Base-by-base conservation (phyloP, 805 yeast species). In the Saccharomycopsis fodiens region DNA sequence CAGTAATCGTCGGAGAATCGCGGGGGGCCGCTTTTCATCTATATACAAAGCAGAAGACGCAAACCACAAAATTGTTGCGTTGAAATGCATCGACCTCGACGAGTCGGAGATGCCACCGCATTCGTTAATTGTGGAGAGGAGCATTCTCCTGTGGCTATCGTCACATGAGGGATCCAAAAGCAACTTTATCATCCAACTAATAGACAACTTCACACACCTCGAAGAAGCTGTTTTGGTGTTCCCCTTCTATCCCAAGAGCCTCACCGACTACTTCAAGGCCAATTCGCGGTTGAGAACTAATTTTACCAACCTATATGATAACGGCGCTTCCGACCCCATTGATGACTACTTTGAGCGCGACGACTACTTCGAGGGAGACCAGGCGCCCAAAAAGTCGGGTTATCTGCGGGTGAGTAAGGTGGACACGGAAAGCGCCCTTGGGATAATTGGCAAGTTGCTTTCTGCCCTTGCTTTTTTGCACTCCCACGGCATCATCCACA, bases 401-500 rank as follows among this genome's bases (percentile, higher is more conserved):
- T 50, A 31, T 29, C 39, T 20, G 7, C 17, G 50, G 13, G 17
- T 41, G 13, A 51, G 45, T 27, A 51, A 41, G 35, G 35, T 45
- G 5, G 40, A 34, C 12, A 30, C 22, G 4, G 16, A 20, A 2
- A 35, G 36, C 15, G 54, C 60, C 2, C 35, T 44, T 1, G 58
- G 60, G 3, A 62, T 72, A 2, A 58, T 71, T 16, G 61, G 55
- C 30, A 68, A 56, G 55, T 57, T 60, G 16, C 60, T 60, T 35
- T 58, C 63, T 38, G 82, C 79, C 3, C 61, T 79, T 21, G 61
- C 60, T 37, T 77, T 73, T 54, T 62, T 79, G 43, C 93, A 85
- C 55, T 57, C 64, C 17, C 66, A 73, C 42, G 82, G 78, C 10
- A 78, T 84, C 22, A 79, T 84, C 41, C 94, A 84, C 60, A 70